A percentile compares a stretch with the other conserved stretches of the same genome.
Evolutionary conservation across 345 rosid genomes (phyloP).

Genomic region (Crucihimalaya himalaica): DNA sequence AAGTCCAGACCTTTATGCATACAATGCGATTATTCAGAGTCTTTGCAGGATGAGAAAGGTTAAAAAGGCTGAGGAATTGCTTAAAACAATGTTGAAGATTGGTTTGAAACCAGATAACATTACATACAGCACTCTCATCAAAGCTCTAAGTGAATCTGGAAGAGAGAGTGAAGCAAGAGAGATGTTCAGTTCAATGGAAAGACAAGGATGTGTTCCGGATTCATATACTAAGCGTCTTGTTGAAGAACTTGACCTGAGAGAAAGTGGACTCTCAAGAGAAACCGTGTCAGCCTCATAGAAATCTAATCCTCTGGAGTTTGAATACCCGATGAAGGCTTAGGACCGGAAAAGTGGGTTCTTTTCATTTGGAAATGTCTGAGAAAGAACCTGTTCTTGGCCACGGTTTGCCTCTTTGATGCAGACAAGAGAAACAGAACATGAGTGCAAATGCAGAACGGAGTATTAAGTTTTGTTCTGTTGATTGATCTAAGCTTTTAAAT

Average conservation of each 20-base stretch:
- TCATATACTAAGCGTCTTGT: constrained; percentile 54
- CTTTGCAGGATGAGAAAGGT: constrained; percentile 59
- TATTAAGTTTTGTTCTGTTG: constrained; percentile 19
- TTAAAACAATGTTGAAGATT: constrained; percentile 49
- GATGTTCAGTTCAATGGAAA: constrained; percentile 58
- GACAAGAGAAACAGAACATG: constrained; percentile 13
- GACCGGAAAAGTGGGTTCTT: background rate
- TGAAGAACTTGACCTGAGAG: constrained; percentile 37
- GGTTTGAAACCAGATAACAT: constrained; percentile 69
- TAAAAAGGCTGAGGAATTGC: constrained; percentile 60
- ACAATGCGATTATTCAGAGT: constrained; percentile 65
- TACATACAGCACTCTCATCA: constrained; percentile 59
- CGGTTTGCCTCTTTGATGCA: background rate
- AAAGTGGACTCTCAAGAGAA: constrained; percentile 17
- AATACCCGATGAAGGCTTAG: background rate
- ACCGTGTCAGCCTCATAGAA: constrained; percentile 30
- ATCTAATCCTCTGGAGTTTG: background rate
- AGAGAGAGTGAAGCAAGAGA: constrained; percentile 61
- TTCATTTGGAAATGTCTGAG: constrained; percentile 9
- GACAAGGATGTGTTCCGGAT: constrained; percentile 62
- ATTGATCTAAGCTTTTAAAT: constrained; percentile 12
- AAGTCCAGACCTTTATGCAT: constrained; percentile 60
- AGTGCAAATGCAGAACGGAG: constrained; percentile 4
- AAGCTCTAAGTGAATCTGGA: constrained; percentile 55
- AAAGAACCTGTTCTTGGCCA: constrained; percentile 11